Evolutionary conservation across 345 rosid species (phyloP).

Genomic region (Ricinus communis): DNA sequence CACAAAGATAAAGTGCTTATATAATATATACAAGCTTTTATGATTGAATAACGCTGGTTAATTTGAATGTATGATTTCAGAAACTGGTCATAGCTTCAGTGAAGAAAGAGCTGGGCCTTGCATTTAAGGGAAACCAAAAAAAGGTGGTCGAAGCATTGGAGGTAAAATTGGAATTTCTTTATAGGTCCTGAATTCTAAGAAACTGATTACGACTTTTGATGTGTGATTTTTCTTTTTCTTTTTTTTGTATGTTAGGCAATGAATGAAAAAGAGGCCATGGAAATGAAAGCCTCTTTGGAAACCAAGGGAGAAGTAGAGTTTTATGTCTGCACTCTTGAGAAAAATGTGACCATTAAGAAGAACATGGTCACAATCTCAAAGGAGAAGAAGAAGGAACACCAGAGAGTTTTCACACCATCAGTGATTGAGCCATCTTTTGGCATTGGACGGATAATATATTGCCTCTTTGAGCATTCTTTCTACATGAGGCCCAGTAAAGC

Average conservation of each 20-base stretch:
- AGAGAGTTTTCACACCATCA: constrained; percentile 85
- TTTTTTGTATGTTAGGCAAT: constrained; percentile 79
- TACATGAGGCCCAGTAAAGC: constrained; percentile 84
- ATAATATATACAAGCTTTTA: neutral
- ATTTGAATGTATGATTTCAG: constrained; percentile 39
- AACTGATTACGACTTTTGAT: neutral
- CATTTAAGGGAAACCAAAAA: constrained; percentile 80
- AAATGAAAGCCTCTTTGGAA: constrained; percentile 74
- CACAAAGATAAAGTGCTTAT: neutral
- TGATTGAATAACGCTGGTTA: neutral
- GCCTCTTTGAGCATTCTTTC: constrained; percentile 88
- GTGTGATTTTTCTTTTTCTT: neutral
- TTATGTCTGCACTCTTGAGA: constrained; percentile 64
- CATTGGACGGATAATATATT: constrained; percentile 88
- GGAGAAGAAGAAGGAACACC: constrained; percentile 87
- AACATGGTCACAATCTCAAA: constrained; percentile 86
- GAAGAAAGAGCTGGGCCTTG: constrained; percentile 85
- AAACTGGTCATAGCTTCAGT: constrained; percentile 72
- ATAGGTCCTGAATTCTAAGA: neutral
- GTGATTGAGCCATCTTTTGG: constrained; percentile 96
- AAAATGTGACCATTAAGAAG: constrained; percentile 65
- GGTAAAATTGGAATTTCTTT: constrained; percentile 35
- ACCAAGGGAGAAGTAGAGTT: constrained; percentile 85
- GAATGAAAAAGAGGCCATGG: constrained; percentile 86
- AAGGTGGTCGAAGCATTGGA: constrained; percentile 77